Evolutionary conservation across 371 early-diverging fungal genomes (phyloP).

Genomic region (Mortierella polycephala): DNA sequence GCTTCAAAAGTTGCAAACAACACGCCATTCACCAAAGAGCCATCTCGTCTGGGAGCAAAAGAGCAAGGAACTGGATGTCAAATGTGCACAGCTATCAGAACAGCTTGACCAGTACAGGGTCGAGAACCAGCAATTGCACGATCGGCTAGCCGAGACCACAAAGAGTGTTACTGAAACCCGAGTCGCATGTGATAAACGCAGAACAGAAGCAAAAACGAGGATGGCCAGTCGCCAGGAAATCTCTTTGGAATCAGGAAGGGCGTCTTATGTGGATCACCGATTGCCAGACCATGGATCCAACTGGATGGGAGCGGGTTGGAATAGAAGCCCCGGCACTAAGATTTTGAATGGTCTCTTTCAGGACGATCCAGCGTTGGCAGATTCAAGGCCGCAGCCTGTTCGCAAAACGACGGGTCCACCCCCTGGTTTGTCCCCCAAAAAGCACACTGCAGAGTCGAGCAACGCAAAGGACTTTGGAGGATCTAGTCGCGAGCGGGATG

Average conservation of each 20-base stretch:
- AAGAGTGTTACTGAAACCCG: slow-evolving; percentile 35
- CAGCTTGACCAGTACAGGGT: slow-evolving; percentile 36
- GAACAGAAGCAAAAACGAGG: slow-evolving; percentile 3
- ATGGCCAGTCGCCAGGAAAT: slow-evolving; percentile 3
- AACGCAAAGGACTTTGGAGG: background rate
- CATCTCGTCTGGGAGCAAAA: slow-evolving; percentile 33
- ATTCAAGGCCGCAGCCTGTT: slow-evolving; percentile 12
- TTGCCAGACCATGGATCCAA: slow-evolving; percentile 25
- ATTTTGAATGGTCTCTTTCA: slow-evolving; percentile 37
- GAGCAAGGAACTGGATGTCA: slow-evolving; percentile 36
- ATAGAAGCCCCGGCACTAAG: slow-evolving; percentile 23
- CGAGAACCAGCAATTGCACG: slow-evolving; percentile 46
- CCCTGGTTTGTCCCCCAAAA: slow-evolving; percentile 19
- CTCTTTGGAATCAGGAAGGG: background rate
- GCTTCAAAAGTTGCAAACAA: slow-evolving; percentile 37
- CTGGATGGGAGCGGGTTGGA: slow-evolving; percentile 37
- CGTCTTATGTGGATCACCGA: slow-evolving; percentile 2
- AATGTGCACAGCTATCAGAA: slow-evolving; percentile 33
- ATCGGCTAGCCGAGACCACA: slow-evolving; percentile 34
- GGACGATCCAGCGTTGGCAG: slow-evolving; percentile 10
- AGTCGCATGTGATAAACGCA: slow-evolving; percentile 16
- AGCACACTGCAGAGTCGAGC: background rate
- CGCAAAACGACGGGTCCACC: slow-evolving; percentile 32
- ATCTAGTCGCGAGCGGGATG: slow-evolving; percentile 15
- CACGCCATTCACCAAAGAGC: slow-evolving; percentile 40